Base-by-base conservation (phyloP, 805 yeast species). In the Candida bentonensis region DNA sequence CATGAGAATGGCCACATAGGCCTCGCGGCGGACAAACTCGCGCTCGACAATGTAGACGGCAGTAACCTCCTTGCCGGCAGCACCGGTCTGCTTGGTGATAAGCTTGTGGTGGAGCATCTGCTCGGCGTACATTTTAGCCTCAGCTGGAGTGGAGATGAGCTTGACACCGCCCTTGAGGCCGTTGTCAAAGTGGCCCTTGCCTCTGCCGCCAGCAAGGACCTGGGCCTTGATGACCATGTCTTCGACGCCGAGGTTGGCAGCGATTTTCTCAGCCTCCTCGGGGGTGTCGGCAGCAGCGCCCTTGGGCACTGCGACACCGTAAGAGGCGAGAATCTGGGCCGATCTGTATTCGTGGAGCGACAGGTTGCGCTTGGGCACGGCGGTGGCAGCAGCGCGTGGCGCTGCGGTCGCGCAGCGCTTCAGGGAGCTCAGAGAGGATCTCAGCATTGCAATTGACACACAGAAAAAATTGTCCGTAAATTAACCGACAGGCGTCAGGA, bases 171-270 rank as follows among this genome's bases (percentile, higher is more conserved):
- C 95, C 70, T 89, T 79, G 63, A 85, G 78, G 44, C 98, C 98
- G 57, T 79, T 79, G 69, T 88, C 96, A 54, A 92, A 88, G 67
- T 85, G 88, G 51, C 99, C 99, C 68, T 92, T 92, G 69, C 99
- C 99, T 69, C 99, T 81, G 62, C 99, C 99, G 69, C 99, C 99
- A 47, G 99, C 88, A 60, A 92, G 75, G 42, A 96, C 96, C 71
- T 92, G 99, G 49, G 98, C 98, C 73, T 92, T 92, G 65, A 92
- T 74, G 51, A 92, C 99, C 66, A 92, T 71, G 57, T 83, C 94
- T 59, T 79, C 78, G 53, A 83, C 73, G 55, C 56, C 58, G 60
- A 92, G 73, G 46, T 70, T 67, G 67, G 79, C 74, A 54, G 97
- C 97, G 44, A 80, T 78, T 47, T 79, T 72, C 63, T 64, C 83